A percentile compares a stretch with the other conserved stretches of the same genome.
These are phyloP conservation scores for Miscanthus lutarioriparius DNA, from an alignment of 176 grass and related monocot species.

Conservation along the genomic window DNA sequence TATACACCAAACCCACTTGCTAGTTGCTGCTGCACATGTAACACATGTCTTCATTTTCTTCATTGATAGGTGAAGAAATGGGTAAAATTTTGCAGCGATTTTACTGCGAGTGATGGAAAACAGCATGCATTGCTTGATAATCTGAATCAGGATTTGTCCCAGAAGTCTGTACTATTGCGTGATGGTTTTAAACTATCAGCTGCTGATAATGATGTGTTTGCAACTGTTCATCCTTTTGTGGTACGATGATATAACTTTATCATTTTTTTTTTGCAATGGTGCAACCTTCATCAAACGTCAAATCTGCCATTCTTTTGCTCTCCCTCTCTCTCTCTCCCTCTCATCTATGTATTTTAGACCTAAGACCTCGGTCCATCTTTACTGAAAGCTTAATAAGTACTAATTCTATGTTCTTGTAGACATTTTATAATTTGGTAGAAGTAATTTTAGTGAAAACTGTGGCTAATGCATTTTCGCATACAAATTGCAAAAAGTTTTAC, in stretches of 20 bases:
- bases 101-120: slow-evolving; percentile 48
- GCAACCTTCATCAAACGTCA: neutral
- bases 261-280: neutral
- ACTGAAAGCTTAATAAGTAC: neutral
- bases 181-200: slow-evolving; percentile 59
- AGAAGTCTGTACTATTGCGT: slow-evolving; percentile 67
- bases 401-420: neutral
- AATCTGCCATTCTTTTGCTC: neutral
- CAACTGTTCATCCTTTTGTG: slow-evolving; percentile 60
- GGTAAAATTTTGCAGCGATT: slow-evolving; percentile 70
- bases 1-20: neutral
- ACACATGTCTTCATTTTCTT: slow-evolving; percentile 21
- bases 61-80: slow-evolving; percentile 65
- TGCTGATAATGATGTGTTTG: slow-evolving; percentile 81
- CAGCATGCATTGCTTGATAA: slow-evolving; percentile 37
- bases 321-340: neutral
- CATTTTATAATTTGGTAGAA: neutral
- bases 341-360: neutral
- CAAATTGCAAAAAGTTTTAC: neutral
- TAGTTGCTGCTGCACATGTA: slow-evolving; percentile 24
- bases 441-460: slow-evolving; percentile 6
- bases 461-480: neutral
- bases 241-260: slow-evolving; percentile 44
- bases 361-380: neutral
- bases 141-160: slow-evolving; percentile 80